Evolutionary conservation across 2,329 filamentous ascomycete species (phyloP).

Genomic region (Paraphoma chrysanthemicola): DNA sequence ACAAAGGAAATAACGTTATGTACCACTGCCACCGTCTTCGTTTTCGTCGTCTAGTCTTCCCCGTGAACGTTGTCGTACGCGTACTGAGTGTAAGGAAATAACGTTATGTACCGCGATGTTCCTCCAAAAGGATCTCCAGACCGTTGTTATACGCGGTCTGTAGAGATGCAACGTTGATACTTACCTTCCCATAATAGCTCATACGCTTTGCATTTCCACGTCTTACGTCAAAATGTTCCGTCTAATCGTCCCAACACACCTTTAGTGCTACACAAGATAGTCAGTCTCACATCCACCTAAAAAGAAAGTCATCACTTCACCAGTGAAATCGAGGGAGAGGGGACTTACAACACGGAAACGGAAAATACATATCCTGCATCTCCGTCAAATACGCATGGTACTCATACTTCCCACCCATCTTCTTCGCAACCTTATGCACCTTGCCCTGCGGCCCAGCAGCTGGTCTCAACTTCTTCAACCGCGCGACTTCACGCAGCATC

Average conservation of each 20-base stretch:
- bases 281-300: slow-evolving; percentile 12
- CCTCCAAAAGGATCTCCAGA: not conserved
- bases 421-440: slow-evolving; percentile 53
- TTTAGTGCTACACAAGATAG: slow-evolving; percentile 28
- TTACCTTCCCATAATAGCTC: not conserved
- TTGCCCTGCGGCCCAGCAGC: slow-evolving; percentile 49
- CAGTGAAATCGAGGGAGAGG: slow-evolving; percentile 4
- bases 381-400: slow-evolving; percentile 57
- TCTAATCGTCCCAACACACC: slow-evolving; percentile 37
- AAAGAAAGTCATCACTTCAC: too few species aligned
- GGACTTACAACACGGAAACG: slow-evolving; percentile 56
- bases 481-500: slow-evolving; percentile 54
- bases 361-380: slow-evolving; percentile 56
- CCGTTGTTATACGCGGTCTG: slow-evolving; percentile 3
- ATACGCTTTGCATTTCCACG: not conserved
- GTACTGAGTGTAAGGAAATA: not conserved
- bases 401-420: slow-evolving; percentile 34
- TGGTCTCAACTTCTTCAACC: slow-evolving; percentile 47
- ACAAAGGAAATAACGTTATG: not conserved
- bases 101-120: not conserved
- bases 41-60: not conserved
- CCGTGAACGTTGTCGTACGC: not conserved
- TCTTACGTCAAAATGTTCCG: not conserved
- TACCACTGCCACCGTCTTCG: not conserved
- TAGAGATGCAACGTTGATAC: not conserved